Base-by-base conservation (phyloP, 176 grass and related monocot species). In the Paspalum vaginatum region DNA sequence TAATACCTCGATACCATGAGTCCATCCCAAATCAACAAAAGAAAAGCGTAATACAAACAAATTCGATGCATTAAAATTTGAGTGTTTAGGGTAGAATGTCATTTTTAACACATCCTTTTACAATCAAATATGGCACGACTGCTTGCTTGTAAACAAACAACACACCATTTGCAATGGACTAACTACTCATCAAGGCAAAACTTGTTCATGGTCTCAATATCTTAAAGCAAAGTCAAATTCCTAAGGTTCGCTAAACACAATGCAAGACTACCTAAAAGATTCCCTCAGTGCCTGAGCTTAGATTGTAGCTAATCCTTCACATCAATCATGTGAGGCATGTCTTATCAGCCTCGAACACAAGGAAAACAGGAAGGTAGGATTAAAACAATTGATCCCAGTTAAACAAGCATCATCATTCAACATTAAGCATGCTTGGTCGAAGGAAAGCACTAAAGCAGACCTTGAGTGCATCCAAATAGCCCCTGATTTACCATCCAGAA, bases 131-230 rank as follows among this genome's bases (percentile, higher is more conserved):
- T 26, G 55, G 46, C n/a, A 45, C 0, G 7, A 27, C 24, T 58
- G 39, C 42, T 85, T 76, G 20, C 7, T 18, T 65, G 49, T 27
- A 85, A 72, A 81, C 59, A 81, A 81, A 81, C 32, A 66, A 21
- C 8, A 3, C 22, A 12, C 4, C 9, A 67, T 71, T 66, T 60
- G 2, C 38, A 58, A 12, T 4, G 7, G 18, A 64, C 48, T 46
- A 12, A 75, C 11, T 47, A 49, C 5, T 11, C 59, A 59, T 71
- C 42, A 84, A 70, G 55, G 22, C 55, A 41, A 70, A 41, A 69
- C 6, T 48, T 63, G 63, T 57, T 64, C 20, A 70, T 85, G 47
- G 27, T 25, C 57, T 61, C 10, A 20, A 47, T 63, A 65, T 58
- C 65, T 42, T 15, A 85, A 62, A 62, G 70, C 2, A 76, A 20